Conservation (phyloP, 495 filamentous ascomycete genomes). For the Aspergillus ostianus region DNA sequence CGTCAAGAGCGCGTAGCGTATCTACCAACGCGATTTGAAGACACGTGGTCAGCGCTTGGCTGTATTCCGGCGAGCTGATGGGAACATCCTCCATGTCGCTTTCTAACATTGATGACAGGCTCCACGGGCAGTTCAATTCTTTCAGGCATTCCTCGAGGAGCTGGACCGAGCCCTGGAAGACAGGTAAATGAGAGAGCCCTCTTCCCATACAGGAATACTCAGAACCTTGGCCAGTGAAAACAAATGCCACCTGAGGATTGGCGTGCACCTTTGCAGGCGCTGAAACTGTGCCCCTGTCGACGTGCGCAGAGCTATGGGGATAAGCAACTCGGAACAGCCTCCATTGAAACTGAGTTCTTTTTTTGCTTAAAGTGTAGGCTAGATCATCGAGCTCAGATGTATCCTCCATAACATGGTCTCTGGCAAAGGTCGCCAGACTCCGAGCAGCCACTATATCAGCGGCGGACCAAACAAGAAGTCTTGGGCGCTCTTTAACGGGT, state of each 20-base stretch:
- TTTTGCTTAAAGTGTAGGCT: no score
- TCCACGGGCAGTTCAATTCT: background rate
- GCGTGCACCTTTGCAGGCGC: background rate
- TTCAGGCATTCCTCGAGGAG: conserved; percentile 11
- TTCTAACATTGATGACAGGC: background rate
- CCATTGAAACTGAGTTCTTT: no score
- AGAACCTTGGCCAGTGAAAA: conserved; percentile 43
- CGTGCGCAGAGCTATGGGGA: no score
- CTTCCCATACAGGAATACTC: conserved; percentile 36
- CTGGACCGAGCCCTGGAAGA: conserved; percentile 20
- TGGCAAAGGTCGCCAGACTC: background rate
- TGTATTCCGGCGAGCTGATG: conserved; percentile 1
- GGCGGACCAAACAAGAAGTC: conserved; percentile 4
- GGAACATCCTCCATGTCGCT: background rate
- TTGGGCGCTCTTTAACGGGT: no score
- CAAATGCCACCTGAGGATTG: conserved; percentile 19
- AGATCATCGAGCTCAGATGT: no score
- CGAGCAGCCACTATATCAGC: background rate
- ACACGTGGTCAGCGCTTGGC: conserved; percentile 41
- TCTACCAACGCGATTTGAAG: conserved; percentile 46
- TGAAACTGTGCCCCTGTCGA: background rate
- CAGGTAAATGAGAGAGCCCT: conserved; percentile 19
- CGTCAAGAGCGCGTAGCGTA: conserved; percentile 30
- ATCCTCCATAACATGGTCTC: background rate
- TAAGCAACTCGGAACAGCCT: no score